These are phyloP conservation scores for Akanthomyces lecanii DNA, from an alignment of 2,329 filamentous ascomycete species.

Conservation along the genomic window DNA sequence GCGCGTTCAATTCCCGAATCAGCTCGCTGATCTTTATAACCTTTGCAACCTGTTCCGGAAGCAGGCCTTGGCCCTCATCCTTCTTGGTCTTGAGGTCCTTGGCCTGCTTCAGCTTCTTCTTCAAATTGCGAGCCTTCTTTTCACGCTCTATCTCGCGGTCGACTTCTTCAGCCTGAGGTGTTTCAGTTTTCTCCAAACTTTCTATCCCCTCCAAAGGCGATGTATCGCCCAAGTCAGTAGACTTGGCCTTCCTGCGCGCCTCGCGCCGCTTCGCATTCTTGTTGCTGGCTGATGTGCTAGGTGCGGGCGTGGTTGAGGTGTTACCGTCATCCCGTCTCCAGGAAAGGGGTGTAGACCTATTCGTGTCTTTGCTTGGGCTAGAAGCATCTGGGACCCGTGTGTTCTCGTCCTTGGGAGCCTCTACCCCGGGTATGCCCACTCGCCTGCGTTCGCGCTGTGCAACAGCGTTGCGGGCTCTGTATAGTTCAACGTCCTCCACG, in stretches of 20 bases:
- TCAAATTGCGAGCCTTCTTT: constrained; percentile 86
- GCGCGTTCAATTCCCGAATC: constrained; percentile 75
- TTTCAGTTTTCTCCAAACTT: constrained; percentile 46
- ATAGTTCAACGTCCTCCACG: constrained; percentile 91
- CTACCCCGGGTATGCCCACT: constrained; percentile 67
- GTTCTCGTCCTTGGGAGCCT: constrained; percentile 48
- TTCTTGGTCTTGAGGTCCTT: constrained; percentile 88
- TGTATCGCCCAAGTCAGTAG: constrained; percentile 39
- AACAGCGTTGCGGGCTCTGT: constrained; percentile 88
- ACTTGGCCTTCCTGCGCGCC: constrained; percentile 52
- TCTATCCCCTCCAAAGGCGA: constrained; percentile 37
- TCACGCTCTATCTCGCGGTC: constrained; percentile 76
- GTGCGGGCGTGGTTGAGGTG: background rate
- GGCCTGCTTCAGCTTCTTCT: constrained; percentile 93
- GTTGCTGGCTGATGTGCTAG: constrained; percentile 46
- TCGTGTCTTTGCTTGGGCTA: background rate
- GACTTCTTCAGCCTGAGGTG: constrained; percentile 37
- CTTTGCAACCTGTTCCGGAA: constrained; percentile 95
- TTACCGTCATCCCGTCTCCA: constrained; percentile 7
- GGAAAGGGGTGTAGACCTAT: background rate
- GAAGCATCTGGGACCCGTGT: constrained; percentile 31
- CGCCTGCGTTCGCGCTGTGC: constrained; percentile 70
- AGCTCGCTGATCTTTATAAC: constrained; percentile 96
- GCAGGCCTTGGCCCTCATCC: constrained; percentile 73
- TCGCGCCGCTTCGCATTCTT: constrained; percentile 81